Evolutionary conservation across 2,329 filamentous ascomycete genomes (phyloP).

Genomic region (Thelonectria olida): DNA sequence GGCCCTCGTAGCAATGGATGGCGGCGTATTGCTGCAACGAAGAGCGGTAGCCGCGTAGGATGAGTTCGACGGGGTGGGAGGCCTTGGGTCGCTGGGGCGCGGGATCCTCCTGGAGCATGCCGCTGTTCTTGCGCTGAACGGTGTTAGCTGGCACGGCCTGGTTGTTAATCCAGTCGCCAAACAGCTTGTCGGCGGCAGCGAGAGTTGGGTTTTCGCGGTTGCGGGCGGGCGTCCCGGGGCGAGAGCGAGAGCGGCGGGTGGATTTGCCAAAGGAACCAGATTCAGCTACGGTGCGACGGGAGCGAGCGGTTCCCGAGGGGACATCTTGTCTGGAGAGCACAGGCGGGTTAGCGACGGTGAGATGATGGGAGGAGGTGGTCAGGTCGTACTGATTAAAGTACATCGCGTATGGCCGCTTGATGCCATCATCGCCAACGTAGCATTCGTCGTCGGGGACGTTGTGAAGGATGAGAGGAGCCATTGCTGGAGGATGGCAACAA

Average conservation of each 20-base stretch:
- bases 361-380: too few relatives aligned
- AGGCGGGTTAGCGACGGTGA: conserved; percentile 17
- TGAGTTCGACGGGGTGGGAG: conserved; percentile 73
- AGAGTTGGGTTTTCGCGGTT: conserved; percentile 68
- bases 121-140: conserved; percentile 48
- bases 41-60: conserved; percentile 82
- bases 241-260: conserved; percentile 69
- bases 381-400: conserved; percentile 67
- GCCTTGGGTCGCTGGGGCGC: conserved; percentile 46
- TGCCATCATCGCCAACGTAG: conserved; percentile 71
- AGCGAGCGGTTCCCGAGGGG: conserved; percentile 57
- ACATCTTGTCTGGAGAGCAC: conserved; percentile 58
- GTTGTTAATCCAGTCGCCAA: conserved; percentile 65
- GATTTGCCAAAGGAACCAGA: conserved; percentile 74
- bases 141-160: conserved; percentile 48
- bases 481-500: conserved; percentile 39
- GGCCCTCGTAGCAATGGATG: conserved; percentile 86
- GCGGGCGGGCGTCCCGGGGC: conserved; percentile 66
- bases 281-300: conserved; percentile 65
- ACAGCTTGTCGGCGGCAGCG: conserved; percentile 69
- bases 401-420: conserved; percentile 73
- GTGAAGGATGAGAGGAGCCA: conserved; percentile 73
- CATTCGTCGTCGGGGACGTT: conserved; percentile 75
- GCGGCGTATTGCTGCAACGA: conserved; percentile 81
- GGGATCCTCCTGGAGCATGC: conserved; percentile 52